Conservation (phyloP, 2,329 filamentous ascomycete genomes). For the Ophiostoma fasciatum region DNA sequence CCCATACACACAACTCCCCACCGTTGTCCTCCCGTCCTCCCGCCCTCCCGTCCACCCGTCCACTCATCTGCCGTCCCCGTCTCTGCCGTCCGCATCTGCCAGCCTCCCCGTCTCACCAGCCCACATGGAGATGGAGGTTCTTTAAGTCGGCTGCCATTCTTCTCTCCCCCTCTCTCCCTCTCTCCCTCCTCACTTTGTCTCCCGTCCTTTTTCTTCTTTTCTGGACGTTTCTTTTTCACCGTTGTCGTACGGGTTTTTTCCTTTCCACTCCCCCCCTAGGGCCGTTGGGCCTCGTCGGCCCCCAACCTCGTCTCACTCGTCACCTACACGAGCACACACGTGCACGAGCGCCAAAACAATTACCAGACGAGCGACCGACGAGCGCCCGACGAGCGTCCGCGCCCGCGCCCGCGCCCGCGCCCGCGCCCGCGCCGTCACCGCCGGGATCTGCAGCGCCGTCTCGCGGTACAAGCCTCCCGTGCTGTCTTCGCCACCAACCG, state of each 20-base stretch:
- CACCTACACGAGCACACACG: too few species aligned
- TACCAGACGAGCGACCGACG: too few species aligned
- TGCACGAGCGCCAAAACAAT: too few species aligned
- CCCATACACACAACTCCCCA: too few species aligned
- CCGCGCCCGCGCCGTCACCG: too few species aligned
- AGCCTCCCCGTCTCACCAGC: conserved; percentile 2
- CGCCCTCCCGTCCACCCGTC: background rate
- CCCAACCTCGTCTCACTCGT: background rate
- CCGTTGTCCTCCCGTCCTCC: background rate
- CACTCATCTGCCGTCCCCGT: conserved; percentile 2
- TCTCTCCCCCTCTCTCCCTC: background rate
- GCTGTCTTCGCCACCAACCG: too few species aligned
- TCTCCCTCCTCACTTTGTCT: background rate
- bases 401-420: too few species aligned
- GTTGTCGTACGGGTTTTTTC: background rate
- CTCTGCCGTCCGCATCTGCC: conserved; percentile 1
- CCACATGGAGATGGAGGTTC: conserved; percentile 3
- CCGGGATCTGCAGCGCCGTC: too few species aligned
- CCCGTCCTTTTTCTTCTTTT: background rate
- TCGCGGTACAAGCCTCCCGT: too few species aligned
- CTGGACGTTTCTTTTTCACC: too few species aligned
- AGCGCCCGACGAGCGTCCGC: too few species aligned
- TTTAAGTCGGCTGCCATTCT: background rate
- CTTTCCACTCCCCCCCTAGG: background rate
- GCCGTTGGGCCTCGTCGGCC: background rate